A percentile compares a stretch with the other conserved stretches of the same genome.
phyloP scores from a whole-genome alignment of 1,284 basidiomycete species.

The Rhizopogon parksii region DNA sequence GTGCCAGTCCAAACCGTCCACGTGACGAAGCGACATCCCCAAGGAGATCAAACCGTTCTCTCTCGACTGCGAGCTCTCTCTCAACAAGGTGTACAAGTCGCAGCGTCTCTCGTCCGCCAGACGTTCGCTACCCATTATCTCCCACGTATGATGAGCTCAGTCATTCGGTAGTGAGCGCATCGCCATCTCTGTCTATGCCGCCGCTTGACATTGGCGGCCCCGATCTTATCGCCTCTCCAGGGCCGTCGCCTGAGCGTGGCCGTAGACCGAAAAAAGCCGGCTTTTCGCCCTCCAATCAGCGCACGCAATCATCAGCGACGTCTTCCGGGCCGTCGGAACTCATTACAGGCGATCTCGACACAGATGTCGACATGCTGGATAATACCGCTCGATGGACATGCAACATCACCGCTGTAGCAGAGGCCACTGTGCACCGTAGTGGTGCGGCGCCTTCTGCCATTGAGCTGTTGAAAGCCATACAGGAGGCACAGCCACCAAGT shows the following conservation, averaged over 20 bases:
- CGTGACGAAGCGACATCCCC: not conserved
- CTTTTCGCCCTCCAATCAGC: constrained; percentile 32
- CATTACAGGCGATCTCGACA: constrained; percentile 10
- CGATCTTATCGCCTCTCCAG: constrained; percentile 24
- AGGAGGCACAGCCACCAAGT: constrained; percentile 1
- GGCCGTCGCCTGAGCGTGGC: constrained; percentile 31
- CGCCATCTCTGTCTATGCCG: constrained; percentile 19
- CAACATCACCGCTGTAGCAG: constrained; percentile 22
- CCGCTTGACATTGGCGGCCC: constrained; percentile 28
- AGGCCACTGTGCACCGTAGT: constrained; percentile 15
- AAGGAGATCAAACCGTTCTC: constrained; percentile 32
- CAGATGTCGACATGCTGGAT: constrained; percentile 19
- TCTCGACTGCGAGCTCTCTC: constrained; percentile 28
- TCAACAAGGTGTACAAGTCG: constrained; percentile 30
- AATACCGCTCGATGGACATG: constrained; percentile 28
- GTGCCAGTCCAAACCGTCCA: not conserved
- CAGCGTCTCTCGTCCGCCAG: constrained; percentile 21
- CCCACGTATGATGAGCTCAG: constrained; percentile 13
- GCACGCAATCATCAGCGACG: constrained; percentile 19
- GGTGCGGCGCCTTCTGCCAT: constrained; percentile 13
- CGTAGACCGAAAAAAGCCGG: constrained; percentile 30
- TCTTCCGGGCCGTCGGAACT: constrained; percentile 23
- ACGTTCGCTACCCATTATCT: constrained; percentile 16
- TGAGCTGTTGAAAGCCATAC: constrained; percentile 19
- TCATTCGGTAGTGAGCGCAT: constrained; percentile 11